These are phyloP conservation scores for Emmonsia crescens DNA, from an alignment of 2,329 filamentous ascomycete genomes.

Conservation along the genomic window DNA sequence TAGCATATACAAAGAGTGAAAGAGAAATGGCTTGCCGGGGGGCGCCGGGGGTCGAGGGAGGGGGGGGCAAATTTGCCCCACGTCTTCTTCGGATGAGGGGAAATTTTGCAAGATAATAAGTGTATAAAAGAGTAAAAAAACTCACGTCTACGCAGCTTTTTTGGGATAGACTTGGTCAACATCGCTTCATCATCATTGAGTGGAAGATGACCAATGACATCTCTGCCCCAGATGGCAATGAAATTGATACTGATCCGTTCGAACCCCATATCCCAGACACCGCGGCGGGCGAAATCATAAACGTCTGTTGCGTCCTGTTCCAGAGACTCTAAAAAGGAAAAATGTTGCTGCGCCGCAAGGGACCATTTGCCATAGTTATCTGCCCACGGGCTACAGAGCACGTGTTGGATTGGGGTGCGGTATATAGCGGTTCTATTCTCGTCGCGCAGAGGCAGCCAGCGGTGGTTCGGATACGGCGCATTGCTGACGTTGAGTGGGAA, in stretches of 20 bases:
- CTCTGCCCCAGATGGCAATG: conserved; percentile 43
- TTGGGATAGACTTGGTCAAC: background rate
- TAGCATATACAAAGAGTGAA: background rate
- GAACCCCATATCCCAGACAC: conserved; percentile 21
- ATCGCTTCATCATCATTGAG: background rate
- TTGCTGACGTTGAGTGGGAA: conserved; percentile 20
- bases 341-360: conserved; percentile 37
- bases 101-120: background rate
- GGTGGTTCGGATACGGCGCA: conserved; percentile 30
- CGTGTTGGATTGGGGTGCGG: conserved; percentile 37
- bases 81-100: conserved; percentile 4
- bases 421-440: conserved; percentile 23
- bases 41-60: no score
- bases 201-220: conserved; percentile 37
- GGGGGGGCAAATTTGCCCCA: no score
- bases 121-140: background rate
- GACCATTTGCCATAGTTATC: conserved; percentile 40
- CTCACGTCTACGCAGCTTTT: background rate
- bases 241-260: conserved; percentile 45
- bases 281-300: conserved; percentile 28
- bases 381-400: conserved; percentile 37
- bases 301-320: conserved; percentile 35
- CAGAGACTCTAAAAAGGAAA: conserved; percentile 40
- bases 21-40: no score
- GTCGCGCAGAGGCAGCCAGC: conserved; percentile 39